Base-by-base conservation (phyloP, 345 rosid genomes). In the Camelina sativa region DNA sequence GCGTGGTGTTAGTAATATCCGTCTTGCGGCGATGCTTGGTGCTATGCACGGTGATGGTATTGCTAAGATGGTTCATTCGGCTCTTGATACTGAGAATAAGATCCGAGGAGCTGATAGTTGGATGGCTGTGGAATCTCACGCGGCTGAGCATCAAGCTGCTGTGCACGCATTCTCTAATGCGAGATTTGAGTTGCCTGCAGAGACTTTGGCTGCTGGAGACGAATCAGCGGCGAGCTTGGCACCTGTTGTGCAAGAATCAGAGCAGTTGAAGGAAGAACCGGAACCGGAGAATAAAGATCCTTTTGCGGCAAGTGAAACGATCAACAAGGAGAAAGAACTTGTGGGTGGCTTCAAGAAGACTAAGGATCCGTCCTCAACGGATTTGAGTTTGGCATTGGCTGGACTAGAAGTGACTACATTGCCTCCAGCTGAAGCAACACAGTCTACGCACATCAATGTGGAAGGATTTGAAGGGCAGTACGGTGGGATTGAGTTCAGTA, bases 21-120 rank as follows among this genome's bases (percentile, higher is more conserved):
- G 99, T 37, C 85, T 95, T 7, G 91, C 98, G 0, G 99, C 98
- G 4, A 92, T 95, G 99, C 89, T 95, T 22, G 89, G 87, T 6
- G 81, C 96, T 22, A 92, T 95, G 97, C 99, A 95, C 82, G 98
- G 92, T 1, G 99, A 95, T 2, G 92, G 98, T 15, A 87, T 95
- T 52, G 99, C 99, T 11, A 95, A 90, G 84, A 88, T 95, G 99
- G 99, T 95, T 5, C 99, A 95, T 12, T 95, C 99, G 11, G 96
- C 86, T 35, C 55, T 95, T 9, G 97, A 95, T 38, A 84, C 99
- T 0, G 99, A 95, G 83, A 80, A 82, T 76, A 95, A 95, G 87
- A 86, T 90, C 63, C 90, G 99, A 4, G 99, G 99, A 22, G 99
- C 94, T 0, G 97, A 89, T n/a, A 81, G 71, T 15, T 95, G 99